Percentiles rank a stretch among this genome's conserved stretches.
These are phyloP conservation scores for Acacia acuminata DNA, from an alignment of 306 rosid genomes.

Conservation along the genomic window DNA sequence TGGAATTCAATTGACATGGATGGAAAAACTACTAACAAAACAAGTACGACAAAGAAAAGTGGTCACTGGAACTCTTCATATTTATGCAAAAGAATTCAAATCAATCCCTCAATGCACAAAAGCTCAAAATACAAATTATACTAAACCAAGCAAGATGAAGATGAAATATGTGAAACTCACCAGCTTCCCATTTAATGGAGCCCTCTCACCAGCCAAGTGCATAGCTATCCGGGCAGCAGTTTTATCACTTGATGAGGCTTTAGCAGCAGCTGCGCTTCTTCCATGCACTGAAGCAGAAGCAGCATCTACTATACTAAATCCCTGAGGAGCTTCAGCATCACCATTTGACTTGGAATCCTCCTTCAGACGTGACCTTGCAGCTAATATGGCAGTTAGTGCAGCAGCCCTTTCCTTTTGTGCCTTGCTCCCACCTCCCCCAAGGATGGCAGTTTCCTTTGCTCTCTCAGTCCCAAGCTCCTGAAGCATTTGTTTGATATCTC, in stretches of 20 bases:
- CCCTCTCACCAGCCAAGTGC: slow-evolving; percentile 96
- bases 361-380: slow-evolving; percentile 76
- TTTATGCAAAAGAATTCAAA: slow-evolving; percentile 8
- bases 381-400: slow-evolving; percentile 88
- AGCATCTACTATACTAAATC: slow-evolving; percentile 94
- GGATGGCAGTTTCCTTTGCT: slow-evolving; percentile 90
- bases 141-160: slow-evolving; percentile 12
- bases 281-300: slow-evolving; percentile 99
- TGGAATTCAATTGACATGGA: neutral
- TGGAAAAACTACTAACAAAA: neutral
- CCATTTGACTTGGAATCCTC: slow-evolving; percentile 75
- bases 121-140: neutral
- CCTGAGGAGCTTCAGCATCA: slow-evolving; percentile 57
- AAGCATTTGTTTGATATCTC: slow-evolving; percentile 95
- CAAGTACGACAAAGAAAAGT: neutral
- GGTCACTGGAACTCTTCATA: slow-evolving; percentile 5
- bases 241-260: slow-evolving; percentile 84
- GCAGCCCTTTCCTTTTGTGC: slow-evolving; percentile 96
- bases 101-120: slow-evolving; percentile 21
- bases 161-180: slow-evolving; percentile 46
- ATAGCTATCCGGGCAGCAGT: slow-evolving; percentile 96
- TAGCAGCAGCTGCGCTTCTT: slow-evolving; percentile 97
- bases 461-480: slow-evolving; percentile 92
- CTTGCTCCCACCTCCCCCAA: slow-evolving; percentile 98
- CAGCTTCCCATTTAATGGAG: slow-evolving; percentile 87